Conservation (phyloP, 345 rosid species). For the Hypericum androsaemum region DNA sequence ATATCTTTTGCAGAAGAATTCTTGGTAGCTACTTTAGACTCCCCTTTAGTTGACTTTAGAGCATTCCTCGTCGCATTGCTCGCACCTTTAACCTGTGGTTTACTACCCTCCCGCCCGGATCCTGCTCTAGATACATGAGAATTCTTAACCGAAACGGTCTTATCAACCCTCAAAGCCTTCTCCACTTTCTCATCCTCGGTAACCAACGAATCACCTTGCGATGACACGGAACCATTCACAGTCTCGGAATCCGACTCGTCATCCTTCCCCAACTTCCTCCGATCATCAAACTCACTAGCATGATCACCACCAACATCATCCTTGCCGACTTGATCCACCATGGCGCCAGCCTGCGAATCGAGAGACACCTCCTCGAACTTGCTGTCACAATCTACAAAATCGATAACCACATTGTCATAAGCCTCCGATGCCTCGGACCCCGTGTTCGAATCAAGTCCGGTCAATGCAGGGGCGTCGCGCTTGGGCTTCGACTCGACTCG, state of each 20-base stretch:
- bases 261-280: slow-evolving; percentile 30
- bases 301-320: slow-evolving; percentile 27
- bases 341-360: slow-evolving; percentile 18
- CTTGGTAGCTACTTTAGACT: slow-evolving; percentile 22
- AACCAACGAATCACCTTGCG: slow-evolving; percentile 33
- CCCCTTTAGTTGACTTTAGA: slow-evolving; percentile 22
- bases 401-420: slow-evolving; percentile 1
- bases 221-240: slow-evolving; percentile 42
- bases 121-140: slow-evolving; percentile 16
- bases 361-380: slow-evolving; percentile 29
- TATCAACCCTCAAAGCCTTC: slow-evolving; percentile 26
- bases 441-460: no score
- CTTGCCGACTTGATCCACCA: slow-evolving; percentile 14
- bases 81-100: slow-evolving; percentile 13
- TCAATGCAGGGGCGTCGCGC: no score
- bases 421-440: background rate
- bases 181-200: slow-evolving; percentile 46
- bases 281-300: slow-evolving; percentile 37
- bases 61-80: slow-evolving; percentile 23
- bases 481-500: no score
- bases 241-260: slow-evolving; percentile 52
- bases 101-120: slow-evolving; percentile 22
- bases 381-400: slow-evolving; percentile 23
- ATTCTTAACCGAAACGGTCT: slow-evolving; percentile 14
- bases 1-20: slow-evolving; percentile 20